Base-by-base conservation (phyloP, 208 protist genomes). In the Wallacemonas sp. region DNA sequence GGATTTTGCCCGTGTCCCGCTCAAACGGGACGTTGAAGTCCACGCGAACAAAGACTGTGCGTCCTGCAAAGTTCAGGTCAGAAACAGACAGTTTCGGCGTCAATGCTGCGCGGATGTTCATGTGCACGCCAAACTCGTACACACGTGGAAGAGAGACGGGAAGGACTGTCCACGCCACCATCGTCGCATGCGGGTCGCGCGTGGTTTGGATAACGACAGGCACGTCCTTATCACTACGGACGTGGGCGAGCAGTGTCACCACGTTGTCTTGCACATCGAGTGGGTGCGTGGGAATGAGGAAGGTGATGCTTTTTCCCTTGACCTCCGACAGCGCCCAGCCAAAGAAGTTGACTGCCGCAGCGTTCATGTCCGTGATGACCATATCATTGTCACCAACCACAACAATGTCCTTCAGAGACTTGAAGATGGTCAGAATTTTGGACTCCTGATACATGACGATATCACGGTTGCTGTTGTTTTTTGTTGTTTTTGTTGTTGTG, bases 21-120 rank as follows among this genome's bases (percentile, higher is more conserved):
- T 98, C 88, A 30, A 99, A 87, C 2, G 98, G 98, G 15, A 99
- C 98, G 83, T 99, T 99, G 70, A 99, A 99, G 68, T 99, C 98
- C 15, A 99, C 98, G 46, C 98, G 95, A 36, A 94, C 31, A 56
- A 99, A 93, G 19, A 98, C 97, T 53, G 94, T 86, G 62, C 98
- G 98, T 21, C 84, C 94, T 19, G 61, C 70, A 36, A 97, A 94
- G 67, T 92, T 74, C 28, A 97, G 65, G 44, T 97, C 92, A 49
- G 91, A 86, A 22, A 97, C 79, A 26, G 80, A 94, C 17, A 96
- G 77, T 76, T 97, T 96, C 26, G 90, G 90, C 0, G 87, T 84
- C 24, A 97, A 75, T 11, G 90, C 90, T 21, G 86, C 87, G 15
- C 77, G 76, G 45, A 93, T 84, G 80, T 93, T 96, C 79, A 93